Conservation (phyloP, 1,284 basidiomycete genomes). For the Cryptococcus wingfieldii region DNA sequence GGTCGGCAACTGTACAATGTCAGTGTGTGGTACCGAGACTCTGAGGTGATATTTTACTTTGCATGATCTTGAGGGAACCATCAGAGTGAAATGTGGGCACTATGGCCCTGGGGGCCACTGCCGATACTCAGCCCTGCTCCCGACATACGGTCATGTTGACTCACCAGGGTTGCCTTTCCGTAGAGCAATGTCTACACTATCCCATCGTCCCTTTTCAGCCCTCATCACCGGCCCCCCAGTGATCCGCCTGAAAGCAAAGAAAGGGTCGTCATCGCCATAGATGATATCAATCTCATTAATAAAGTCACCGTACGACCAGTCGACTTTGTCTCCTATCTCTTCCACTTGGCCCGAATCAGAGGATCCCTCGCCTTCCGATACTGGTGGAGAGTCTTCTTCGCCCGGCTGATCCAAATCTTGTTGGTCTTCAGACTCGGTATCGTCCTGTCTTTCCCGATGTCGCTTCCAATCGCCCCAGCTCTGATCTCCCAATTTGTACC, state of each 20-base stretch:
- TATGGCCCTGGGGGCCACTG: constrained; percentile 64
- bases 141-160: constrained; percentile 4
- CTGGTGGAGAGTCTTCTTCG: background rate
- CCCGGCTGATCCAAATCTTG: background rate
- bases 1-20: constrained; percentile 61
- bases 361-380: background rate
- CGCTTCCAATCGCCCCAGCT: constrained; percentile 7
- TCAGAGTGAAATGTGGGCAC: constrained; percentile 73
- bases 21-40: background rate
- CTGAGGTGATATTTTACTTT: constrained; percentile 47
- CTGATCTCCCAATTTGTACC: constrained; percentile 58
- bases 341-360: constrained; percentile 17
- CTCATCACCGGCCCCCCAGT: constrained; percentile 55
- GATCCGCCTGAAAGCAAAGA: constrained; percentile 76
- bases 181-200: constrained; percentile 40
- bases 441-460: background rate
- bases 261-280: constrained; percentile 72
- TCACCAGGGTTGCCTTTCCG: constrained; percentile 39
- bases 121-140: background rate
- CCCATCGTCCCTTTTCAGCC: constrained; percentile 33
- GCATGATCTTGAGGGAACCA: constrained; percentile 82
- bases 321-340: constrained; percentile 56
- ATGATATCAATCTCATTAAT: constrained; percentile 85
- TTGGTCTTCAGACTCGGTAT: background rate
- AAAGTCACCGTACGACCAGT: constrained; percentile 45